A percentile compares a stretch with the other conserved stretches of the same genome.
phyloP scores from a whole-genome alignment of 805 yeast genomes.

The Saccharomycopsis selenospora region DNA sequence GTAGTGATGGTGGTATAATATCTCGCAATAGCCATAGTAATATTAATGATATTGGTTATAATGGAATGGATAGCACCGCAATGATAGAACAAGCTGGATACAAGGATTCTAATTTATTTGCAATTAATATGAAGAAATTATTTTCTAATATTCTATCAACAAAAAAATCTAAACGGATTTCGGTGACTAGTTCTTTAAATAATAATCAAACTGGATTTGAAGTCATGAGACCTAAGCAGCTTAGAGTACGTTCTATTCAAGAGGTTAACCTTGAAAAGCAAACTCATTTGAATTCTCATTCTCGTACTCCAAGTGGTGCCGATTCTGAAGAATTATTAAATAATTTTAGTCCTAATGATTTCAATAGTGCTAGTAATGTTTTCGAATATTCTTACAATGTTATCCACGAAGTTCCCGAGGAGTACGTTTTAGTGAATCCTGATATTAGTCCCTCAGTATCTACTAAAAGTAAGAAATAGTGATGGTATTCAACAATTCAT shows the following conservation, averaged over 20 bases:
- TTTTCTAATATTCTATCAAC: background rate
- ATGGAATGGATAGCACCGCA: background rate
- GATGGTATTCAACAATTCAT: no score
- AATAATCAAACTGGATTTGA: constrained; percentile 23
- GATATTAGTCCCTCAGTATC: no score
- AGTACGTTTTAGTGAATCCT: constrained; percentile 5
- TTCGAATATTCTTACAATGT: constrained; percentile 2
- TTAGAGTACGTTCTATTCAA: constrained; percentile 1
- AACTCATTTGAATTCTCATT: background rate
- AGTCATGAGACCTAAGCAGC: constrained; percentile 28
- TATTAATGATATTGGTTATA: background rate
- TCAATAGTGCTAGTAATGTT: background rate
- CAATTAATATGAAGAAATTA: background rate
- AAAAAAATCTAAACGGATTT: background rate
- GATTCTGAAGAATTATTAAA: background rate
- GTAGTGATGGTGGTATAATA: background rate
- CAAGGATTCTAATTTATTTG: background rate
- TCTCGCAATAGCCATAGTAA: background rate
- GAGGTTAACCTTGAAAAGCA: background rate
- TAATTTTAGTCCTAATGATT: background rate
- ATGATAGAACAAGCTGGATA: background rate
- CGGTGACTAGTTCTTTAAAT: background rate
- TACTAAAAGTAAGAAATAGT: no score
- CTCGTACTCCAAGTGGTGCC: background rate
- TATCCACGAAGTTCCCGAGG: constrained; percentile 11